These are phyloP conservation scores for Tolypocladium nubicola DNA, from an alignment of 2,329 filamentous ascomycete genomes.

Conservation along the genomic window DNA sequence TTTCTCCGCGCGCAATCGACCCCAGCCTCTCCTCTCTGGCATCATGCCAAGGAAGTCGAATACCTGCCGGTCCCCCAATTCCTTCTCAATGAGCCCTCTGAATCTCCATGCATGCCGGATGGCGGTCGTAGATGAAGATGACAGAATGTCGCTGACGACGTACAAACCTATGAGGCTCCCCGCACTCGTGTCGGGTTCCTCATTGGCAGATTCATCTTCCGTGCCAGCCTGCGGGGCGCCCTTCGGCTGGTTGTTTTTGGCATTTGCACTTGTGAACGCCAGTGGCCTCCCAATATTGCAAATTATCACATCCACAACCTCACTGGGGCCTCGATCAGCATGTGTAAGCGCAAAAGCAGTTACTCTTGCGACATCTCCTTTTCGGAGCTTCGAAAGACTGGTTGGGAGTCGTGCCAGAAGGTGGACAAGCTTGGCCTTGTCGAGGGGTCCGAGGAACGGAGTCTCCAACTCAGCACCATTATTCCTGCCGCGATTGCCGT, in stretches of 20 bases:
- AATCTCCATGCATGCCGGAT: constrained; percentile 83
- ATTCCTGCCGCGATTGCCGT: constrained; percentile 35
- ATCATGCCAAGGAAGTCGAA: constrained; percentile 69
- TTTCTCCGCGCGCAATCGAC: constrained; percentile 70
- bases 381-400: constrained; percentile 61
- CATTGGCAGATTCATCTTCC: constrained; percentile 27
- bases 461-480: constrained; percentile 36
- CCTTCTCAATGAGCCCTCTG: constrained; percentile 65
- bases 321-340: constrained; percentile 73
- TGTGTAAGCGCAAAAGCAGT: constrained; percentile 86
- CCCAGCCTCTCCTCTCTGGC: constrained; percentile 65
- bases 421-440: constrained; percentile 76
- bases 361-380: constrained; percentile 76
- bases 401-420: constrained; percentile 75
- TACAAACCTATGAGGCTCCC: constrained; percentile 76
- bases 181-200: constrained; percentile 51
- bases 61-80: constrained; percentile 54
- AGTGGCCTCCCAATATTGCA: constrained; percentile 73
- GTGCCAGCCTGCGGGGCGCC: constrained; percentile 15
- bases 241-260: constrained; percentile 32
- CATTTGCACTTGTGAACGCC: constrained; percentile 60
- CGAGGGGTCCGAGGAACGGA: constrained; percentile 68
- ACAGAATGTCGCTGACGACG: constrained; percentile 66
- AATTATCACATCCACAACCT: constrained; percentile 83
- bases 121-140: constrained; percentile 63